Conservation (phyloP, 805 yeast species). For the Candida berthetii region DNA sequence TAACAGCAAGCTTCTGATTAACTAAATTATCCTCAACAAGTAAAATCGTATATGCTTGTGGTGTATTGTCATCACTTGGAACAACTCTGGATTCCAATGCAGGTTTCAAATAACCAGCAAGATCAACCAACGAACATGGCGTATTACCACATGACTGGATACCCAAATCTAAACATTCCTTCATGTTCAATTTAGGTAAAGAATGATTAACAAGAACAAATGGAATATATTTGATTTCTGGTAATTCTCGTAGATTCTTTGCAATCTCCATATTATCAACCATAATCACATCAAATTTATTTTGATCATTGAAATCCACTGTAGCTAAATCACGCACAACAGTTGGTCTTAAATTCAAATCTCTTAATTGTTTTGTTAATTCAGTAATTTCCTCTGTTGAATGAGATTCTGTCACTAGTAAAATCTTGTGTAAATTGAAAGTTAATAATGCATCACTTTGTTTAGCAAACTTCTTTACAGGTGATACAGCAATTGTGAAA, state of each 20-base stretch:
- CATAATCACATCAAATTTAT: slow-evolving; percentile 72
- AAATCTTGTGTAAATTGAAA: slow-evolving; percentile 61
- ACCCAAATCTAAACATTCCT: slow-evolving; percentile 78
- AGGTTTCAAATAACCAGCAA: slow-evolving; percentile 79
- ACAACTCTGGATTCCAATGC: slow-evolving; percentile 80
- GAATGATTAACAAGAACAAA: slow-evolving; percentile 72
- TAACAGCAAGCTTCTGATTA: slow-evolving; percentile 81
- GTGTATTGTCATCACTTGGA: slow-evolving; percentile 74
- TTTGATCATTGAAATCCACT: slow-evolving; percentile 44
- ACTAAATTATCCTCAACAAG: slow-evolving; percentile 86
- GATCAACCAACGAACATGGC: slow-evolving; percentile 75
- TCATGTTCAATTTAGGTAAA: slow-evolving; percentile 71
- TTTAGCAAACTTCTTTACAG: slow-evolving; percentile 53
- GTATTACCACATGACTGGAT: slow-evolving; percentile 85
- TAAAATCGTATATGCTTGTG: slow-evolving; percentile 64
- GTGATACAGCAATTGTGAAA: slow-evolving; percentile 73
- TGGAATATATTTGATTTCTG: slow-evolving; percentile 82
- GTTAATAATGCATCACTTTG: slow-evolving; percentile 68
- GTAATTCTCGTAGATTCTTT: slow-evolving; percentile 55
- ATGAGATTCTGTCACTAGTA: slow-evolving; percentile 68
- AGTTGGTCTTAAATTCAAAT: slow-evolving; percentile 56
- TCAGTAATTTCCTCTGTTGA: slow-evolving; percentile 39
- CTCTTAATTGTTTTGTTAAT: slow-evolving; percentile 42
- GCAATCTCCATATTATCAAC: slow-evolving; percentile 78
- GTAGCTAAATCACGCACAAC: slow-evolving; percentile 51